Evolutionary conservation across 108 stramenopile species (phyloP), one percentile per base, ranked within the genome.

Genomic region (Pelagomonas calceolata): DNA sequence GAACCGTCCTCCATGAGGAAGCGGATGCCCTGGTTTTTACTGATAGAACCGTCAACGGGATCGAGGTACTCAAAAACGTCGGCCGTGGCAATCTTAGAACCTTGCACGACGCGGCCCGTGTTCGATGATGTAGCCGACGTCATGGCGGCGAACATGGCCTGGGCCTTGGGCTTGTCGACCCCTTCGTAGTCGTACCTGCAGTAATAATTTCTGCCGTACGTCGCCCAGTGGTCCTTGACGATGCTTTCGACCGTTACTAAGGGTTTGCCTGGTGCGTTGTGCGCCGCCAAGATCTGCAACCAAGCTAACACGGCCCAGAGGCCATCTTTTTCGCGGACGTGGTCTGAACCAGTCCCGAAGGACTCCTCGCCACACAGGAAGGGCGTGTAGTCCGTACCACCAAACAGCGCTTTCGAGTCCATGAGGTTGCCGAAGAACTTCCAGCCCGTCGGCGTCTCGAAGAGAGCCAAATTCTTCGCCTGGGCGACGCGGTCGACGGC

Each of bases 381-480:
- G n/a, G 99, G 99, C 67, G 93, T 92, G 84, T 94, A 98, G 79
- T 98, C 92, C 67, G 81, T 82, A 31, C 89, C 92, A 34, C 85
- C 86, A 77, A 85, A 94, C 64, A 94, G 80, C 30, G 75, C 91
- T 81, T 94, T 94, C 76, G 93, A 94, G 80, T 98, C 96, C 99
- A 99, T 99, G 69, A 97, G 81, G 86, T 98, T 99, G 71, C 97
- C 97, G 70, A 99, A 99, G 84, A 93, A 99, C 83, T 99, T 99
- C 99, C 99, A 99, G 66, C 99, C 99, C 66, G 99, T 99, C 29
- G 99, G 99, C 3, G 94, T 95, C 79, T 97, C 97, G 79, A 99
- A 99, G 66, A 94, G 81, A 65, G 82, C 81, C 63, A 97, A 86
- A 77, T 87, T 93, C 79, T 92, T 74, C 66, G 93, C 91, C 78